Evolutionary conservation across 2,329 filamentous ascomycete species (phyloP).

Genomic region (Aspergillus sclerotialis): DNA sequence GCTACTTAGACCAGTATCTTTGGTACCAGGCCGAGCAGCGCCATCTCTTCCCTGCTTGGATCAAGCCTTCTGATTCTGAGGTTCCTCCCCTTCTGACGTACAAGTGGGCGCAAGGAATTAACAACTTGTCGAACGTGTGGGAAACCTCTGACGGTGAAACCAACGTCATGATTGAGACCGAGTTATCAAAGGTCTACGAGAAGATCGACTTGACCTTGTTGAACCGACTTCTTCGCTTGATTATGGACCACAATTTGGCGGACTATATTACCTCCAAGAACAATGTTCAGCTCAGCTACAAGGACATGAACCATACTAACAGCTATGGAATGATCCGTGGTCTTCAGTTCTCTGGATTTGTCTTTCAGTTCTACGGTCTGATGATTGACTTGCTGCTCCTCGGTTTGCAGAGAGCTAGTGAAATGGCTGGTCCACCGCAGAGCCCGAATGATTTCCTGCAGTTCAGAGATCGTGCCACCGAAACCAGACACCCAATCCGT

Average conservation of each 20-base stretch:
- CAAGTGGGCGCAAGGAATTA: slow-evolving; percentile 99
- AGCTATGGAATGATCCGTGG: slow-evolving; percentile 98
- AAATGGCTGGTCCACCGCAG: slow-evolving; percentile 90
- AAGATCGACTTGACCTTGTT: slow-evolving; percentile 96
- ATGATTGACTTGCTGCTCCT: slow-evolving; percentile 89
- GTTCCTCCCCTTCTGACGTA: slow-evolving; percentile 91
- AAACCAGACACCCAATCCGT: slow-evolving; percentile 88
- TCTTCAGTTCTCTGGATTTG: slow-evolving; percentile 94
- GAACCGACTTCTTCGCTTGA: slow-evolving; percentile 83
- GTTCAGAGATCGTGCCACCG: slow-evolving; percentile 87
- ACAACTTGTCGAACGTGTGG: slow-evolving; percentile 95
- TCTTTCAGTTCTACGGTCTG: slow-evolving; percentile 97
- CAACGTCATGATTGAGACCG: slow-evolving; percentile 97
- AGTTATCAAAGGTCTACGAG: slow-evolving; percentile 98
- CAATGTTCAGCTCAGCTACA: slow-evolving; percentile 98
- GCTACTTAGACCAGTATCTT: slow-evolving; percentile 97
- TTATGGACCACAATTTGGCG: slow-evolving; percentile 99
- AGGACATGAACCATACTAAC: slow-evolving; percentile 99
- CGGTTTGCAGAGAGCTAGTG: slow-evolving; percentile 90
- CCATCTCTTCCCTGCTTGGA: slow-evolving; percentile 95
- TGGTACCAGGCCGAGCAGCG: slow-evolving; percentile 99
- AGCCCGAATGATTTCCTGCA: slow-evolving; percentile 96
- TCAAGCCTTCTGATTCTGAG: slow-evolving; percentile 97
- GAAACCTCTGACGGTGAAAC: slow-evolving; percentile 89
- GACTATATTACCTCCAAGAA: slow-evolving; percentile 99